Percentiles rank a stretch among this genome's conserved stretches.
phyloP scores from a whole-genome alignment of 257 asterid species.

The Rauvolfia tetraphylla region DNA sequence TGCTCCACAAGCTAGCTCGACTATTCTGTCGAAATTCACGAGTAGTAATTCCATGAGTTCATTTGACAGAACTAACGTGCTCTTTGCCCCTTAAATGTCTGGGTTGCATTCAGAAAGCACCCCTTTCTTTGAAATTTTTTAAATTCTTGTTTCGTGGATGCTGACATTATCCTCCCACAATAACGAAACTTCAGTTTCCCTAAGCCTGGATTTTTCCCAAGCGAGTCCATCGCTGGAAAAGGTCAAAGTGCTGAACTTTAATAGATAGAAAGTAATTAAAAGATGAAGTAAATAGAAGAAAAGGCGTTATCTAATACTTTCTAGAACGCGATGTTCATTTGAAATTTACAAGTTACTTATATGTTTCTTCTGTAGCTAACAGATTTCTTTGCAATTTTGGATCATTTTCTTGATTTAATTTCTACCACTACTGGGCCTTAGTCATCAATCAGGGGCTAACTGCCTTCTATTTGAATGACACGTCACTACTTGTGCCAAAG shows the following conservation, averaged over 20 bases:
- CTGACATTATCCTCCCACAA: neutral
- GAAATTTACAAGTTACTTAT: neutral
- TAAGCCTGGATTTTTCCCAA: neutral
- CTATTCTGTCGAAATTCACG: neutral
- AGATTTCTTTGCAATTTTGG: neutral
- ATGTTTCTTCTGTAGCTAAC: neutral
- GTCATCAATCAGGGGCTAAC: neutral
- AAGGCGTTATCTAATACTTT: neutral
- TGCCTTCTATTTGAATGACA: neutral
- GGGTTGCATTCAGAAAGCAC: neutral
- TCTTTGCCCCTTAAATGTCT: neutral
- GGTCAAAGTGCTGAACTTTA: neutral
- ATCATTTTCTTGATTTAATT: neutral
- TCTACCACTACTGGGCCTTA: neutral
- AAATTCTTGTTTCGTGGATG: neutral
- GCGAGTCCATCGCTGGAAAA: neutral
- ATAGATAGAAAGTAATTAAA: no score
- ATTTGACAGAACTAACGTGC: no score
- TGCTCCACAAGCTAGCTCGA: neutral
- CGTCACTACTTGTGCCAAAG: neutral
- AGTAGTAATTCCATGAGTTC: neutral
- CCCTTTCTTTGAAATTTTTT: neutral
- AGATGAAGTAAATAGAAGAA: no score
- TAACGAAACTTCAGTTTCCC: neutral
- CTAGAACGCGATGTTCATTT: neutral